Conservation (phyloP, 176 grass and related monocot genomes). For the Eleusine coracana region DNA sequence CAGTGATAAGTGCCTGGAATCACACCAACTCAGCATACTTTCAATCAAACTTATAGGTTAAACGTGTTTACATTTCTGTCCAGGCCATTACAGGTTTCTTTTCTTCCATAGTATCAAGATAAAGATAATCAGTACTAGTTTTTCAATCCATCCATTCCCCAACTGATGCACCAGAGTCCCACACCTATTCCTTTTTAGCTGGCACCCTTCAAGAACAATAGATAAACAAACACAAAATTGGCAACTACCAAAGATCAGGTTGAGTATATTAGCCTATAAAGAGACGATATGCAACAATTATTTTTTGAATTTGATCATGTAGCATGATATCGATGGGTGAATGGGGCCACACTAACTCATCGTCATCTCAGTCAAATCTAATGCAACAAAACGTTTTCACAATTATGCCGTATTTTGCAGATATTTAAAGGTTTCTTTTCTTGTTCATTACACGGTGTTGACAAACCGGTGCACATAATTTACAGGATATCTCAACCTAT, state of each 20-base stretch:
- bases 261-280: neutral
- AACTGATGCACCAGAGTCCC: neutral
- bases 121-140: neutral
- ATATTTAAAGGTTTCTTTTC: neutral
- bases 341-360: neutral
- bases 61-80: neutral
- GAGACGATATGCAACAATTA: neutral
- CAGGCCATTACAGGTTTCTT: neutral
- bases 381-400: neutral
- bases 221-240: neutral
- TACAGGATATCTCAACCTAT: conserved; percentile 22
- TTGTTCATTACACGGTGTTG: neutral
- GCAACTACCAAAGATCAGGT: neutral
- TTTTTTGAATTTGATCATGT: neutral
- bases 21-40: neutral
- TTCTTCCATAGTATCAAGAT: neutral
- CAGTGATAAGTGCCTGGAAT: neutral
- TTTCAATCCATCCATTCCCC: neutral
- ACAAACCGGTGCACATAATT: neutral
- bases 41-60: neutral
- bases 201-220: neutral
- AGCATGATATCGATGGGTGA: neutral
- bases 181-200: neutral
- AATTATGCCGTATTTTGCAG: neutral
- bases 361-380: neutral